phyloP scores from a whole-genome alignment of 169 alveolate genomes.

The Theileria sp. region DNA sequence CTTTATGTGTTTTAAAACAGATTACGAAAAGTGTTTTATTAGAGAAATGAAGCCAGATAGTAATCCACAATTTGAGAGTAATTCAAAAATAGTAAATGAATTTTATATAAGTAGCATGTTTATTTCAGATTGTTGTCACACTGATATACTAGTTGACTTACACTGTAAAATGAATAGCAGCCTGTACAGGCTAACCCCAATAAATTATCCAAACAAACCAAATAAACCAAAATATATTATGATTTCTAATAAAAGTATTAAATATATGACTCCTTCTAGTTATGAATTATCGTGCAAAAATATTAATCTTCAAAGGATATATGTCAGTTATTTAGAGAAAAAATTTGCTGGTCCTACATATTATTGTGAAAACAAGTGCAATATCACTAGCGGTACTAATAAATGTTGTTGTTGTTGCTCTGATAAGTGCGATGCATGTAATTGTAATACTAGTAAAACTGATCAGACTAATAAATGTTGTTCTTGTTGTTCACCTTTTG shows the following conservation, averaged over 20 bases:
- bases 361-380: no score
- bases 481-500: neutral
- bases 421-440: no score
- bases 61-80: neutral
- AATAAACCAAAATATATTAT: no score
- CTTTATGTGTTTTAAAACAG: neutral
- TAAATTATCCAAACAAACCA: conserved; percentile 4
- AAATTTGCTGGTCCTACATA: no score
- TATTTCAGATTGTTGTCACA: conserved; percentile 12
- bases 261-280: no score
- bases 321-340: no score
- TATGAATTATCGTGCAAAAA: no score
- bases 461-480: neutral
- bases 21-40: neutral
- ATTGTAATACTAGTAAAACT: no score
- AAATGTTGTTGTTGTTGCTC: no score
- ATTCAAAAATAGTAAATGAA: neutral
- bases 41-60: neutral
- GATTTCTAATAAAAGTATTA: no score
- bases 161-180: conserved; percentile 8
- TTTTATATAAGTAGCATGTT: conserved; percentile 3
- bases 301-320: no score
- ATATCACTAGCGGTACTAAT: no score
- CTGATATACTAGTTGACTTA: conserved; percentile 16
- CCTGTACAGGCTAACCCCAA: neutral